Conservation (phyloP, 2,329 filamentous ascomycete genomes). For the Alternaria dauci region DNA sequence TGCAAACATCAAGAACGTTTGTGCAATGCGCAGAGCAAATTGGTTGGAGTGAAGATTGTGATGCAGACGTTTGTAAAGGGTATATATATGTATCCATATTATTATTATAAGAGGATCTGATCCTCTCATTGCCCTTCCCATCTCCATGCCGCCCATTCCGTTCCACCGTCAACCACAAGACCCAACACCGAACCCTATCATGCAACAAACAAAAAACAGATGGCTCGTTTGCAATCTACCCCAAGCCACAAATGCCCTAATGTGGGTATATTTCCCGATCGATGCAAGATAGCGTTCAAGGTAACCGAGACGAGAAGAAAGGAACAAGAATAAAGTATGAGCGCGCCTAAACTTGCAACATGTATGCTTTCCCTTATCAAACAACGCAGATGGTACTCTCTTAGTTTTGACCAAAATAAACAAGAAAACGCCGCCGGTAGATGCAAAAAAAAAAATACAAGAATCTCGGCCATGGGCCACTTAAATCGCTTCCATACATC, state of each 20-base stretch:
- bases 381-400: neutral
- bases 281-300: constrained; percentile 8
- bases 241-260: constrained; percentile 1
- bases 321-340: neutral
- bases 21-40: neutral
- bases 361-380: constrained; percentile 16
- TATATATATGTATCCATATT: constrained; percentile 4
- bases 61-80: neutral
- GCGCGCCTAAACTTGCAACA: neutral
- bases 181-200: constrained; percentile 4
- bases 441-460: constrained; percentile 10
- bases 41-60: neutral
- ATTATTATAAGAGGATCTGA: constrained; percentile 7
- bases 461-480: constrained; percentile 8
- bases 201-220: neutral
- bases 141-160: neutral
- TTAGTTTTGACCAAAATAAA: neutral
- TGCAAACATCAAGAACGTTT: neutral
- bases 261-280: constrained; percentile 1
- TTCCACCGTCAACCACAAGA: neutral
- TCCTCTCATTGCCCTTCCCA: constrained; percentile 1
- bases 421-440: constrained; percentile 14
- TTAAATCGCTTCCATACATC: constrained; percentile 22
- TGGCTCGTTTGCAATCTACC: neutral
- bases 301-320: constrained; percentile 1